Percentiles rank a stretch among this genome's conserved stretches.
Evolutionary conservation across 2,329 filamentous ascomycete genomes (phyloP).

Genomic region (Fusarium pseudonygamai): DNA sequence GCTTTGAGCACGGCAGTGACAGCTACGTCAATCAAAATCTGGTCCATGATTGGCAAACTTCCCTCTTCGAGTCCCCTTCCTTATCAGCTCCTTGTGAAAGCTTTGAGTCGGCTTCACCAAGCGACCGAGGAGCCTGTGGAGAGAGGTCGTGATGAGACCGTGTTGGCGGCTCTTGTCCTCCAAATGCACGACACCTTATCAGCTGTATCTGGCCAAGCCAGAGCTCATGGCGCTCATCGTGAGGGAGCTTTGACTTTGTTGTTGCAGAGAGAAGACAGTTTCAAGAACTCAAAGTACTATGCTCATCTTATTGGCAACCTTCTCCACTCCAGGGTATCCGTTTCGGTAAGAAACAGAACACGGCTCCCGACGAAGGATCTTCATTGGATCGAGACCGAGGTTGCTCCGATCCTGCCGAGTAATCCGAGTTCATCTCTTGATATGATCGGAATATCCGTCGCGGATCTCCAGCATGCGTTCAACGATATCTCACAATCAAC

Average conservation of each 20-base stretch:
- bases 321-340: slow-evolving; percentile 18
- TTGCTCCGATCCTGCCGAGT: background rate
- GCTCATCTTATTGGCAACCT: slow-evolving; percentile 15
- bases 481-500: background rate
- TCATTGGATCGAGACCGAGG: background rate
- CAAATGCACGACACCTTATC: slow-evolving; percentile 24
- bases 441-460: slow-evolving; percentile 6
- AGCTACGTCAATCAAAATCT: slow-evolving; percentile 6
- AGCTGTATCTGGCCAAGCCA: background rate
- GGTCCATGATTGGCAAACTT: background rate
- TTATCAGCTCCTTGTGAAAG: background rate
- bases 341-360: background rate
- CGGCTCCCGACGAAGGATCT: background rate
- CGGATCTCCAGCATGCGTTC: background rate
- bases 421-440: slow-evolving; percentile 27
- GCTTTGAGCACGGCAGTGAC: slow-evolving; percentile 6
- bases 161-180: slow-evolving; percentile 16
- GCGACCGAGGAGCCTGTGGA: background rate
- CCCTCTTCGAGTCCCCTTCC: accelerated
- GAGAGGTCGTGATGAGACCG: background rate
- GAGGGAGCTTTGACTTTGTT: slow-evolving; percentile 19
- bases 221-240: slow-evolving; percentile 9
- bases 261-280: background rate
- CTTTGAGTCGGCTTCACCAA: background rate
- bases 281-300: background rate